Evolutionary conservation across 441 rosid species (phyloP), one percentile per base, ranked within the genome.

Genomic region (Populus tomentosa): DNA sequence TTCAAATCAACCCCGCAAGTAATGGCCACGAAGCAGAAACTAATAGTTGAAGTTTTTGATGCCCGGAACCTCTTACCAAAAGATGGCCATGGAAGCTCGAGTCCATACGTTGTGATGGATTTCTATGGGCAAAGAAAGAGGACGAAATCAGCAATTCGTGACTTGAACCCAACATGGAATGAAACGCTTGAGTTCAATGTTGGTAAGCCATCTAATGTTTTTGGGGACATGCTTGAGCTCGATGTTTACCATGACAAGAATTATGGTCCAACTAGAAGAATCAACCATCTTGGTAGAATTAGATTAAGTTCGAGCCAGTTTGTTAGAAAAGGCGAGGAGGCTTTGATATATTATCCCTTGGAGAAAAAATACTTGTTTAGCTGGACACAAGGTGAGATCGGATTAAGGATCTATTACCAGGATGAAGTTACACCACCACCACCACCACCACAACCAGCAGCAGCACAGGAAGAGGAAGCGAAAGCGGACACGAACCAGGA

Each of bases 11-110:
- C 14, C 46, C 14, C 4, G 46, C 14, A 33, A 10, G 72, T 62
- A 16, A 84, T 82, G 88, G 79, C 87, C 4, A 42, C 82, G 38
- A 78, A 82, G 38, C 87, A 84, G 76, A 95, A 89, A 67, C 88
- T 95, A 7, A 81, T 90, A 67, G 98, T 91, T 21, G 97, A 91
- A 40, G 95, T 93, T 0, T 81, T 85, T 0, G 98, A 92, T 24
- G 98, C 97, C 3, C 89, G 93, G 4, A 88, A 90, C 65, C 85
- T 95, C 11, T 88, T 88, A 21, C 97, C 94, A 0, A 95, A 89
- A 75, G 98, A 93, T 73, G 98, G 97, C 3, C 95, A 92, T 76
- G 98, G 98, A 9, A 95, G 90, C 72, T 91, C 98, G 53, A 95
- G 98, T 71, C 90, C 98, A 4, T 95, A 90, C 82, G 98, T 92